A percentile compares a stretch with the other conserved stretches of the same genome.
Conservation (phyloP, 225 moss, liverwort and hornwort genomes). For the Rhytidiadelphus loreus region DNA sequence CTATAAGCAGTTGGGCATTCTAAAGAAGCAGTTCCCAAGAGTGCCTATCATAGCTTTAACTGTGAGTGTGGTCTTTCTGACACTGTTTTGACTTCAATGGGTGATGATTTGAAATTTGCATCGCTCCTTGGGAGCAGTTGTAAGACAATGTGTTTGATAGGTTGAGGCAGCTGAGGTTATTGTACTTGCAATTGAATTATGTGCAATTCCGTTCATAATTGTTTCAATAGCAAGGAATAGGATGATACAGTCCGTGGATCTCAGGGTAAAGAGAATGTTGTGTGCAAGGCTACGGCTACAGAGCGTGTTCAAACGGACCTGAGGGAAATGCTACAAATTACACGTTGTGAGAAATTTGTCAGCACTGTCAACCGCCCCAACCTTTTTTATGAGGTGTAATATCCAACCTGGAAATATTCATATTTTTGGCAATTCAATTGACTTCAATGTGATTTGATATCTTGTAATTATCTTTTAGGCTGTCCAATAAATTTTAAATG, state of each 20-base stretch:
- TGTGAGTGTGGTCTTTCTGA: conserved; percentile 43
- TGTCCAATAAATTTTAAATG: not conserved
- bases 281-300: conserved; percentile 89
- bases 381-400: conserved; percentile 79
- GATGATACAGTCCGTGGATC: not conserved
- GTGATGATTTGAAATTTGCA: not conserved
- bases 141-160: not conserved
- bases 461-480: not conserved
- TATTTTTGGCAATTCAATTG: not conserved
- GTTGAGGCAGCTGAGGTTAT: not conserved
- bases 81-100: not conserved
- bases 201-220: not conserved
- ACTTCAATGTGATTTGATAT: not conserved
- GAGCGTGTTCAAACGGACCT: conserved; percentile 91
- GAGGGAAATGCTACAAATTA: conserved; percentile 86
- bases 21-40: conserved; percentile 94
- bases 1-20: conserved; percentile 83
- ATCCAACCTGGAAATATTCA: not conserved
- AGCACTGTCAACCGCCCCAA: conserved; percentile 94
- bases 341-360: conserved; percentile 80
- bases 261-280: conserved; percentile 20
- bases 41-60: conserved; percentile 95
- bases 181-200: not conserved
- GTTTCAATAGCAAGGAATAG: not conserved
- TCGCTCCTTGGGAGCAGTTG: not conserved